These are phyloP conservation scores for Moricandia moricandioides DNA, from an alignment of 345 rosid species.

Conservation along the genomic window DNA sequence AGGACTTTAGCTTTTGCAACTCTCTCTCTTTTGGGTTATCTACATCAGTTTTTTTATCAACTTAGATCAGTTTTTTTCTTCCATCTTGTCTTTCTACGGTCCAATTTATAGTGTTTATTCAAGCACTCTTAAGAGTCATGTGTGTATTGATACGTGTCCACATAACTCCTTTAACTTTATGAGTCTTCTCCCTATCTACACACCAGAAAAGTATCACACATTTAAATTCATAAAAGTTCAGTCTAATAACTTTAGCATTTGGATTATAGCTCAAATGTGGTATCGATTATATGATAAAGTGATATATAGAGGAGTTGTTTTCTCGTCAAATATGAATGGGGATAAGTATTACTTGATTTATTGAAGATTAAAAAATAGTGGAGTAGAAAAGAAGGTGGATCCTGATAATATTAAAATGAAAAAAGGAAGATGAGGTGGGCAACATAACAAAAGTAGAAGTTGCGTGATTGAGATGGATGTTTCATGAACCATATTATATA, in stretches of 20 bases:
- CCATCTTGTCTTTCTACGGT: neutral
- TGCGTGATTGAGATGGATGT: slow-evolving; percentile 26
- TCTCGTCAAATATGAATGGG: neutral
- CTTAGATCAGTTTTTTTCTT: too few relatives aligned
- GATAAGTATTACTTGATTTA: neutral
- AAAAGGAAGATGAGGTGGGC: slow-evolving; percentile 18
- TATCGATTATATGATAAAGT: neutral
- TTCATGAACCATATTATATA: slow-evolving; percentile 6
- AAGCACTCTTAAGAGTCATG: neutral
- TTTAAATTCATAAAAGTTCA: neutral
- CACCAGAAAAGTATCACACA: neutral
- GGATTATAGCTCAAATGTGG: neutral
- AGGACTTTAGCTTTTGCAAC: neutral
- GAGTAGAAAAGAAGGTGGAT: slow-evolving; percentile 13
- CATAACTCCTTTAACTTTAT: neutral
- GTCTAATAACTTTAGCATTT: neutral
- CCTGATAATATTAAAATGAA: slow-evolving; percentile 2
- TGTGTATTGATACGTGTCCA: neutral
- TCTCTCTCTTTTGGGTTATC: neutral
- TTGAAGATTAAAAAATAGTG: neutral
- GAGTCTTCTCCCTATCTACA: neutral
- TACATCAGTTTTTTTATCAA: too few relatives aligned
- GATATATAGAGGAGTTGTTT: neutral
- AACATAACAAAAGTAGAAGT: slow-evolving; percentile 33
- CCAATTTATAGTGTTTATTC: slow-evolving; percentile 2